phyloP scores from a whole-genome alignment of 208 protist genomes.

The Trypanosoma scelopori region DNA sequence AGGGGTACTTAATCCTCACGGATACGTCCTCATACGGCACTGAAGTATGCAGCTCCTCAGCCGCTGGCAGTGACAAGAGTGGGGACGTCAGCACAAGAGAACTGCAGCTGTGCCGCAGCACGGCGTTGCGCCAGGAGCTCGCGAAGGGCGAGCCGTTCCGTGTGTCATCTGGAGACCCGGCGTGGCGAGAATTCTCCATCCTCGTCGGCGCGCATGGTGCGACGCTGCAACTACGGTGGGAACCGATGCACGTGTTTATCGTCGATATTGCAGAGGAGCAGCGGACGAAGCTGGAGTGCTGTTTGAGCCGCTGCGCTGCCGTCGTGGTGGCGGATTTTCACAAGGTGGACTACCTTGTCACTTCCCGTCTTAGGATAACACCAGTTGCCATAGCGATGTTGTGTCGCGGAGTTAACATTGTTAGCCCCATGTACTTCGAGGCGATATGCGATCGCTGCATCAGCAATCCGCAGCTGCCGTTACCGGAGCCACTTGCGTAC shows the following conservation, averaged over 20 bases:
- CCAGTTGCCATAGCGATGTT: slow-evolving; percentile 57
- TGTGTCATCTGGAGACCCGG: slow-evolving; percentile 35
- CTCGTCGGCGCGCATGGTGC: slow-evolving; percentile 57
- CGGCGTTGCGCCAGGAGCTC: neutral
- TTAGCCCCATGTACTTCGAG: slow-evolving; percentile 60
- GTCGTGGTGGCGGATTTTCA: slow-evolving; percentile 25
- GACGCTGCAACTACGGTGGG: slow-evolving; percentile 52
- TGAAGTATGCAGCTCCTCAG: slow-evolving; percentile 26
- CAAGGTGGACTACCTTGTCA: slow-evolving; percentile 32
- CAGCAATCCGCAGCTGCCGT: slow-evolving; percentile 28
- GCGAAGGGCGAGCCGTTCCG: slow-evolving; percentile 20
- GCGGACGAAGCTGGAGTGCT: slow-evolving; percentile 43
- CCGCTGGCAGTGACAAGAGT: neutral
- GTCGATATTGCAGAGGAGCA: slow-evolving; percentile 30
- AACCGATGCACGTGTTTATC: slow-evolving; percentile 46
- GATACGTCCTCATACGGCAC: slow-evolving; percentile 82
- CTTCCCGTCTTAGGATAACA: slow-evolving; percentile 44
- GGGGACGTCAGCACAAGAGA: neutral
- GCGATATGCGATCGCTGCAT: slow-evolving; percentile 36
- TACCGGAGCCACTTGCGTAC: neutral
- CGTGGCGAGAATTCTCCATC: slow-evolving; percentile 46
- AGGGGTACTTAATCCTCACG: slow-evolving; percentile 41
- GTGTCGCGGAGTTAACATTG: slow-evolving; percentile 55
- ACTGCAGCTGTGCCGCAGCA: slow-evolving; percentile 6
- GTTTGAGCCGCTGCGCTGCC: slow-evolving; percentile 55